phyloP scores from a whole-genome alignment of 2,329 filamentous ascomycete genomes.

The Diaporthe vexans region DNA sequence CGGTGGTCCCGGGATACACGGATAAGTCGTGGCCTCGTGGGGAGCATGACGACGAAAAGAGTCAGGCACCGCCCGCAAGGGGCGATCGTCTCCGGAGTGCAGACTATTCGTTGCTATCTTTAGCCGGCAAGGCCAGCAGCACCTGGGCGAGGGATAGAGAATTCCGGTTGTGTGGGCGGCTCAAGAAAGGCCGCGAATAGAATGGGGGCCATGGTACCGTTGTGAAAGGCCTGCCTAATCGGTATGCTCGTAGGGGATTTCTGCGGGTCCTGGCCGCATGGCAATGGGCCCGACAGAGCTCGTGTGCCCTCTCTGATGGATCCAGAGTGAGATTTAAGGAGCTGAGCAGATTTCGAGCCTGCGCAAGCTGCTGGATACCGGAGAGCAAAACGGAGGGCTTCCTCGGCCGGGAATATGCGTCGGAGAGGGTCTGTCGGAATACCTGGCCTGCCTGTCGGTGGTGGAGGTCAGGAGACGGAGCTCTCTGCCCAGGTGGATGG shows the following conservation, averaged over 20 bases:
- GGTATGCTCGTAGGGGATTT: not conserved
- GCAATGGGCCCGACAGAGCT: constrained; percentile 19
- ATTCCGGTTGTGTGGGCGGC: constrained; percentile 3
- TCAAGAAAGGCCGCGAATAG: constrained; percentile 1
- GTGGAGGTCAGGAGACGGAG: constrained; percentile 5
- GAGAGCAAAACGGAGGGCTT: not conserved
- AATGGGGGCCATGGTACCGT: constrained; percentile 20
- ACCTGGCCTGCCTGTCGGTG: not conserved
- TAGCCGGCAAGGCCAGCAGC: not conserved
- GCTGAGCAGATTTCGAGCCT: constrained; percentile 7
- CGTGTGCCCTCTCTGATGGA: constrained; percentile 26
- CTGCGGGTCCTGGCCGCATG: constrained; percentile 28
- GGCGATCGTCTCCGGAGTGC: not conserved
- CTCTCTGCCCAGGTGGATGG: not conserved
- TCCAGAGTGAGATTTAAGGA: constrained; percentile 34
- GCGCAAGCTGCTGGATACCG: not conserved
- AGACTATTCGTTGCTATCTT: constrained; percentile 13
- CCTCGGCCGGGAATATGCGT: constrained; percentile 3
- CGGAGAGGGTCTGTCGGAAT: constrained; percentile 17
- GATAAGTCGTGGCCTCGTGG: constrained; percentile 19
- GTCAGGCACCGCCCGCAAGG: constrained; percentile 15
- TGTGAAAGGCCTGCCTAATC: not conserved
- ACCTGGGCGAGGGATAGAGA: not conserved
- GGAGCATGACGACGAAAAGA: constrained; percentile 9
- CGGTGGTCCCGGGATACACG: not conserved